Evolutionary conservation across 2,329 filamentous ascomycete genomes (phyloP).

Genomic region (Diaporthe ampelina): DNA sequence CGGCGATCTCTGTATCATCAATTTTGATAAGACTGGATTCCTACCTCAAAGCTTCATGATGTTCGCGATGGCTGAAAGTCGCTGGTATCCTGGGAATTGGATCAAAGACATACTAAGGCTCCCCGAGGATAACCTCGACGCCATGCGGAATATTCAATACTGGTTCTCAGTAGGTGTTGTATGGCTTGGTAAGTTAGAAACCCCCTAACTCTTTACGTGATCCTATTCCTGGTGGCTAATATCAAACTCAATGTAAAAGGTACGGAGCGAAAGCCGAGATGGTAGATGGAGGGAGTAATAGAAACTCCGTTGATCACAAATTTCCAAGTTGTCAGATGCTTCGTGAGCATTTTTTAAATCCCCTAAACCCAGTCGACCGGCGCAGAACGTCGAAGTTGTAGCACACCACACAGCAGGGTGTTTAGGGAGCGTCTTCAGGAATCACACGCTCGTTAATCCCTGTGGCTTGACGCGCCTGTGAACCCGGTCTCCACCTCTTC

Average conservation of each 20-base stretch:
- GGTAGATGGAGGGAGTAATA: neutral
- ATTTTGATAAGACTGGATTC: slow-evolving; percentile 22
- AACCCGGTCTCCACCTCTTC: slow-evolving; percentile 4
- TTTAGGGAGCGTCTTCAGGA: neutral
- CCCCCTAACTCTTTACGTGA: neutral
- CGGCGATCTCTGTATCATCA: neutral
- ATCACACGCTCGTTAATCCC: neutral
- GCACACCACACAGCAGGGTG: neutral
- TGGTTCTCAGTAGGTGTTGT: neutral
- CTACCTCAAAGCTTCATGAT: slow-evolving; percentile 9
- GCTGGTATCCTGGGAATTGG: neutral
- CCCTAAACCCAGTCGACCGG: neutral
- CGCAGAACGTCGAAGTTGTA: neutral
- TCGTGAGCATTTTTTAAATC: neutral
- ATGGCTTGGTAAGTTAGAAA: neutral
- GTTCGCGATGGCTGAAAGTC: slow-evolving; percentile 2
- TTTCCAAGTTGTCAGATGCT: neutral
- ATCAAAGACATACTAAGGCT: neutral
- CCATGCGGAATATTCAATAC: slow-evolving; percentile 6
- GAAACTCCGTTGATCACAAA: too few relatives aligned
- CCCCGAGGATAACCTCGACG: slow-evolving; percentile 5
- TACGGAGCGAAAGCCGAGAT: neutral
- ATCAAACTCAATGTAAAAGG: neutral
- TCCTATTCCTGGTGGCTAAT: neutral
- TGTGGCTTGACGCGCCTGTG: neutral